phyloP scores from a whole-genome alignment of 495 filamentous ascomycete genomes.

The Neurospora sp. region DNA sequence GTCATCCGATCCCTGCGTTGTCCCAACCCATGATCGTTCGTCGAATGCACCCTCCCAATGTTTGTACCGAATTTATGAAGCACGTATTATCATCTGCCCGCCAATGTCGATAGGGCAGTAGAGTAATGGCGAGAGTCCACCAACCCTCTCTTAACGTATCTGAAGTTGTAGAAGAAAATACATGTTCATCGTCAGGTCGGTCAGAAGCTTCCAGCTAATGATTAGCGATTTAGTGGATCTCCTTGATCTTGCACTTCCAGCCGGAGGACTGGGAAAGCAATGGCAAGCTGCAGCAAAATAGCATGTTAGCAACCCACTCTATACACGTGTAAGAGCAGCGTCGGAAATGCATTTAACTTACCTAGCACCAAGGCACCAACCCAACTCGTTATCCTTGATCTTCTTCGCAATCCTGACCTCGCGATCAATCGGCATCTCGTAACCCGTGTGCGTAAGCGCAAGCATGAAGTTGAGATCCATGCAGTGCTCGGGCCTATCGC shows the following conservation, averaged over 20 bases:
- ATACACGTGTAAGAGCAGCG: background rate
- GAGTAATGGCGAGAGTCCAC: background rate
- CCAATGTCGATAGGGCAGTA: background rate
- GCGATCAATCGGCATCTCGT: constrained; percentile 92
- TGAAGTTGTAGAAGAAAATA: background rate
- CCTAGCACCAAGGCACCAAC: constrained; percentile 97
- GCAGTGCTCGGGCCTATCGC: constrained; percentile 76
- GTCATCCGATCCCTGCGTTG: background rate
- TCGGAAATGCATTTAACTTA: constrained; percentile 30
- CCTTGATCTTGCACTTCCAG: constrained; percentile 39
- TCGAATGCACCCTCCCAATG: background rate
- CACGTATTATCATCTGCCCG: background rate
- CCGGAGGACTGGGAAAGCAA: constrained; percentile 34
- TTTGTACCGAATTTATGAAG: background rate
- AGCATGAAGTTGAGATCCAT: constrained; percentile 94
- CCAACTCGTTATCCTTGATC: constrained; percentile 92
- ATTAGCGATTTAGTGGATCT: constrained; percentile 23
- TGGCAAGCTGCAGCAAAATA: constrained; percentile 26
- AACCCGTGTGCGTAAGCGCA: constrained; percentile 83
- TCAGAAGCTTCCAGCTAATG: background rate
- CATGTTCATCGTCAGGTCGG: constrained; percentile 1
- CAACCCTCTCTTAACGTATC: background rate
- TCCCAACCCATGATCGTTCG: background rate
- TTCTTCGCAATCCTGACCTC: constrained; percentile 98
- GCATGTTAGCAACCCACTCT: constrained; percentile 29